Percentiles rank a stretch among this genome's conserved stretches.
phyloP scores from a whole-genome alignment of 2,329 filamentous ascomycete species.

The Pestalotiopsis sp. region DNA sequence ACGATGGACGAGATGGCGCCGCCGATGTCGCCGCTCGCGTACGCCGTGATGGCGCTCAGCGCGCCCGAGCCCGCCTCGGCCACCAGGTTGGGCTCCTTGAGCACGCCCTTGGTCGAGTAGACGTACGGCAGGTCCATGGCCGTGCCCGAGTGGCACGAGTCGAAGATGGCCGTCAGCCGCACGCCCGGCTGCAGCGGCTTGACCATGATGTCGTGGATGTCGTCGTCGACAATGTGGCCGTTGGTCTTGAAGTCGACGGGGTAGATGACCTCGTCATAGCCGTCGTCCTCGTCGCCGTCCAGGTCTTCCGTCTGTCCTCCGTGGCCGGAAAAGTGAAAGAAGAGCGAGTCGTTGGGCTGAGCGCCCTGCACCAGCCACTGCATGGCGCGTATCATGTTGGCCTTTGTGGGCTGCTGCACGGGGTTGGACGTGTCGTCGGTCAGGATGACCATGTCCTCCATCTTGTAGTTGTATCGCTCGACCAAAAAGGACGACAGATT shows the following conservation, averaged over 20 bases:
- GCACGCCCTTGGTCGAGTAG: conserved; percentile 69
- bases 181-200: conserved; percentile 58
- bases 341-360: conserved; percentile 73
- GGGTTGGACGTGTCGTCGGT: conserved; percentile 61
- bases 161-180: conserved; percentile 64
- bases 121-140: conserved; percentile 69
- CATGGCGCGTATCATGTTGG: conserved; percentile 38
- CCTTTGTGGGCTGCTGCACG: conserved; percentile 6
- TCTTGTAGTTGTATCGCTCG: conserved; percentile 69
- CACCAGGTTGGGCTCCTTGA: conserved; percentile 70
- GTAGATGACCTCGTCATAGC: conserved; percentile 83
- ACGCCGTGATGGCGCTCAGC: conserved; percentile 60
- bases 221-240: conserved; percentile 83
- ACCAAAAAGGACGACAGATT: conserved; percentile 75
- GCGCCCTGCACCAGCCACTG: conserved; percentile 74
- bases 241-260: conserved; percentile 78
- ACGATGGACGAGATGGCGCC: conserved; percentile 81
- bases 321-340: conserved; percentile 64
- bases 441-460: conserved; percentile 79
- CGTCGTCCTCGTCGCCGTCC: conserved; percentile 80
- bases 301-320: conserved; percentile 79
- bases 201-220: conserved; percentile 78
- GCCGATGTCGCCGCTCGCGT: conserved; percentile 73
- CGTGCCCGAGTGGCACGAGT: conserved; percentile 69
- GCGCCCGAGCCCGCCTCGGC: conserved; percentile 69